These are phyloP conservation scores for Gynochthodes officinalis DNA, from an alignment of 257 asterid genomes.

Conservation along the genomic window DNA sequence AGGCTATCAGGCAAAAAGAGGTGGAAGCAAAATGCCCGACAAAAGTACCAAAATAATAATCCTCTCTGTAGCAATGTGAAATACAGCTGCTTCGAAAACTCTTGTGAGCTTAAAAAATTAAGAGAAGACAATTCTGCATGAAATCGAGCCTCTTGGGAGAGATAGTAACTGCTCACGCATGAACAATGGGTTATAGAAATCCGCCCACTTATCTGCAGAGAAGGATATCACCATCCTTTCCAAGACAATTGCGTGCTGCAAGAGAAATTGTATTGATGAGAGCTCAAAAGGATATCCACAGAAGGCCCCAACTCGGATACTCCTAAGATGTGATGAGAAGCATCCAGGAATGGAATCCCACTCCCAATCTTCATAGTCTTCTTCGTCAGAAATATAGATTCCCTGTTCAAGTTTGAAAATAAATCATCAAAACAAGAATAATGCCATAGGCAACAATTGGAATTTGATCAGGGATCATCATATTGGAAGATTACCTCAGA, in stretches of 20 bases:
- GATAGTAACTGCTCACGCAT: not conserved
- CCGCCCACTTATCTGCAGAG: not conserved
- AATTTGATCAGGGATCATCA: not conserved
- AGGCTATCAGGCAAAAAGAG: too few relatives aligned
- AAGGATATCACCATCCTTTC: conserved; percentile 2
- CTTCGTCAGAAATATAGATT: not conserved
- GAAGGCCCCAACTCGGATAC: not conserved
- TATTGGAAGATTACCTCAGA: not conserved
- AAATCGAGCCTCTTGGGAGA: not conserved
- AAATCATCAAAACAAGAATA: not conserved
- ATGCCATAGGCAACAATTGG: not conserved
- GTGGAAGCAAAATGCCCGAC: not conserved
- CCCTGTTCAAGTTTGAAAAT: not conserved
- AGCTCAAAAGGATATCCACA: not conserved
- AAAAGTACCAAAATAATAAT: not conserved
- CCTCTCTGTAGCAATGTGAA: not conserved
- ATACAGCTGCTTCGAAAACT: not conserved
- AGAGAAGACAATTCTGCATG: not conserved
- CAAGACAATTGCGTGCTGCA: not conserved
- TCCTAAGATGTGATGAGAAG: not conserved
- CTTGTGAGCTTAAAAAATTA: not conserved
- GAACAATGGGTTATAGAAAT: not conserved
- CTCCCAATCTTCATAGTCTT: conserved; percentile 1
- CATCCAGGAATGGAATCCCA: not conserved
- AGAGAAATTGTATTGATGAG: not conserved